Base-by-base conservation (phyloP, 2,329 filamentous ascomycete species). In the Colletotrichum horii region DNA sequence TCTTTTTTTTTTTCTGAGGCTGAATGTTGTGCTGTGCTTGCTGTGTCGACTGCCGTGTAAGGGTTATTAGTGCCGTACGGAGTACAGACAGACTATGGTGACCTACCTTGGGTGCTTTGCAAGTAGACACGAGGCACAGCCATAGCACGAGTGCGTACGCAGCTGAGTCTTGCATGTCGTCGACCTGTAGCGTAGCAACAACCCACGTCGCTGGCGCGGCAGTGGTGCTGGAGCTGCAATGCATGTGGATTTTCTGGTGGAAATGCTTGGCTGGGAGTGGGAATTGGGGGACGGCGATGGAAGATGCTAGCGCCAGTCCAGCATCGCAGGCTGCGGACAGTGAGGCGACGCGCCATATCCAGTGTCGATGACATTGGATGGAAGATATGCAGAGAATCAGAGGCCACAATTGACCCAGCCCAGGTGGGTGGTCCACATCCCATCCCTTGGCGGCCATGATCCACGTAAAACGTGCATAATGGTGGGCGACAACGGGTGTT, bases 391-490 rank as follows among this genome's bases (percentile, higher is more conserved):
- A 68, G 52, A 68, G 52, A 28, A 58, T 64, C 32, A 64, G n/a
- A 38, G 34, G 32, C 12, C 32, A 22, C 32, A 19, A 32, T 28
- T 30, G 26, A 60, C 26, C 58, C 28, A 61, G n/a, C n/a, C n/a
- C n/a, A n/a, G n/a, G n/a, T n/a, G n/a, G 12, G 30, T 22, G 58
- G 58, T 30, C 58, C 28, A 32, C 58, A 61, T 9, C 2, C 58
- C 58, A 61, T 9, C 2, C 58, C 30, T 32, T 61, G 58, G 56
- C 56, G 30, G 28, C 58, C 52, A 71, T 71, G 48, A 66, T 71
- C 60, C 61, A 71, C 52, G 61, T 28, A 61, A 65, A 66, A 55
- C 30, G 48, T 60, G 72, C 68, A 74, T 74, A 52, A 66, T 38
- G 52, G 52, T 62, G 58, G 58, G 30, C 58, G 58, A 62, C 58